Conservation (phyloP, 768 basidiomycete genomes). For the Rhizopogon sp. region DNA sequence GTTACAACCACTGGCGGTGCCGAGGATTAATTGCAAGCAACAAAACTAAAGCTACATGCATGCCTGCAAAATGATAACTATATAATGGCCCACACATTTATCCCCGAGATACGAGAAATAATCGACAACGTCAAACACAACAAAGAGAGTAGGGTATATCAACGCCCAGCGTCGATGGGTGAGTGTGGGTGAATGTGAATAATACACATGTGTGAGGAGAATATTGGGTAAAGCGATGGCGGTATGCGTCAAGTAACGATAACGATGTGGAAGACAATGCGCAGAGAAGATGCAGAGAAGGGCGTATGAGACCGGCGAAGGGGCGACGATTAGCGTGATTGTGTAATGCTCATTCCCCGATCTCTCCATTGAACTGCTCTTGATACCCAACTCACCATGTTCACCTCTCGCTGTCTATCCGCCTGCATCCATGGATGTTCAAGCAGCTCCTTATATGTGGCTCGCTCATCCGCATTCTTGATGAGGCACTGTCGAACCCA, state of each 20-base stretch:
- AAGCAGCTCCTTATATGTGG: constrained; percentile 80
- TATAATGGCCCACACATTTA: not conserved
- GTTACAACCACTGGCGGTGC: not conserved
- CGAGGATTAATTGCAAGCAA: not conserved
- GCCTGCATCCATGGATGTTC: constrained; percentile 76
- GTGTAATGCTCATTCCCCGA: constrained; percentile 8
- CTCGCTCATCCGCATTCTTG: constrained; percentile 75
- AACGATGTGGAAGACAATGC: not conserved
- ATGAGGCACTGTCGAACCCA: constrained; percentile 79
- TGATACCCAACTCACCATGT: constrained; percentile 83
- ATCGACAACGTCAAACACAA: not conserved
- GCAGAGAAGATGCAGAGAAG: not conserved
- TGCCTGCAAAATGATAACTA: not conserved
- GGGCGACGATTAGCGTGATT: not conserved
- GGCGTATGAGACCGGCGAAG: not conserved
- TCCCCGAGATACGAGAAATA: not conserved
- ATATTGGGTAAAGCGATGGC: not conserved
- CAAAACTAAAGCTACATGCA: not conserved
- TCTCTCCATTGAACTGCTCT: constrained; percentile 40
- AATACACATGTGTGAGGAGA: not conserved
- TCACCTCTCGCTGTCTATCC: constrained; percentile 58
- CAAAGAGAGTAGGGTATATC: not conserved
- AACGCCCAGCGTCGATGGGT: not conserved
- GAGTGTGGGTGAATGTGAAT: not conserved
- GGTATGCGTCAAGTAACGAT: not conserved